Evolutionary conservation across 1,139 yeast genomes (phyloP).

Genomic region (Kurtzmaniella quercitrusa): DNA sequence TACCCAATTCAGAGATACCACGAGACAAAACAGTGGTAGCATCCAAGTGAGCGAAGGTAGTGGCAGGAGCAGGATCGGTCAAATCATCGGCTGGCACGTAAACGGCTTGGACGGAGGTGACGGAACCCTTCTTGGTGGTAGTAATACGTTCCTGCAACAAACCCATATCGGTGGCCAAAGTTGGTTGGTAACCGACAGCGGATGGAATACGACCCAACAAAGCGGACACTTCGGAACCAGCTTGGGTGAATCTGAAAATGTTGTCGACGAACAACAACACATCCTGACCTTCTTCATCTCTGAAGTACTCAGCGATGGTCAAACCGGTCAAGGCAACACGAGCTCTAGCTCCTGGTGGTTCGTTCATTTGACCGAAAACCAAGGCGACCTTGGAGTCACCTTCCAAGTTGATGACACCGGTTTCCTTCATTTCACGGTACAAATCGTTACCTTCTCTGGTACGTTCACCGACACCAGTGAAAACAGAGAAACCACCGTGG

Average conservation of each 20-base stretch:
- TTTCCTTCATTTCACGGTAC: slow-evolving; percentile 99
- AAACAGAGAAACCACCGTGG: slow-evolving; percentile 99
- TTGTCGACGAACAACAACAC: slow-evolving; percentile 98
- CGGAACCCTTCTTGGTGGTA: slow-evolving; percentile 99
- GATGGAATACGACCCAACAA: slow-evolving; percentile 99
- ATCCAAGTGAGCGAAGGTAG: slow-evolving; percentile 99
- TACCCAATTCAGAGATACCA: slow-evolving; percentile 99
- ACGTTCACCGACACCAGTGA: slow-evolving; percentile 99
- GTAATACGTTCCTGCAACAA: slow-evolving; percentile 99
- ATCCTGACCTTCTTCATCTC: slow-evolving; percentile 99
- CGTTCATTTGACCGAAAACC: slow-evolving; percentile 99
- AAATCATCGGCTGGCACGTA: slow-evolving; percentile 99
- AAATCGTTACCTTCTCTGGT: slow-evolving; percentile 99
- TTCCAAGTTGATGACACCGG: slow-evolving; percentile 98
- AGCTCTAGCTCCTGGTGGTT: slow-evolving; percentile 99
- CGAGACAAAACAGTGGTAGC: slow-evolving; percentile 99
- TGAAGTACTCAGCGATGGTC: slow-evolving; percentile 99
- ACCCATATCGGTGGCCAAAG: slow-evolving; percentile 99
- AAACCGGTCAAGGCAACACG: slow-evolving; percentile 99
- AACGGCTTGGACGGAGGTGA: slow-evolving; percentile 99
- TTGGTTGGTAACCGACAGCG: slow-evolving; percentile 99
- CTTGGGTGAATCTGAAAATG: slow-evolving; percentile 99
- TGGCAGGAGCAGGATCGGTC: slow-evolving; percentile 99
- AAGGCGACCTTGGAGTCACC: slow-evolving; percentile 99
- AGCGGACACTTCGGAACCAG: slow-evolving; percentile 99